Percentiles rank a stretch among this genome's conserved stretches.
Evolutionary conservation across 257 asterid species (phyloP).

Genomic region (Ilex asprella): DNA sequence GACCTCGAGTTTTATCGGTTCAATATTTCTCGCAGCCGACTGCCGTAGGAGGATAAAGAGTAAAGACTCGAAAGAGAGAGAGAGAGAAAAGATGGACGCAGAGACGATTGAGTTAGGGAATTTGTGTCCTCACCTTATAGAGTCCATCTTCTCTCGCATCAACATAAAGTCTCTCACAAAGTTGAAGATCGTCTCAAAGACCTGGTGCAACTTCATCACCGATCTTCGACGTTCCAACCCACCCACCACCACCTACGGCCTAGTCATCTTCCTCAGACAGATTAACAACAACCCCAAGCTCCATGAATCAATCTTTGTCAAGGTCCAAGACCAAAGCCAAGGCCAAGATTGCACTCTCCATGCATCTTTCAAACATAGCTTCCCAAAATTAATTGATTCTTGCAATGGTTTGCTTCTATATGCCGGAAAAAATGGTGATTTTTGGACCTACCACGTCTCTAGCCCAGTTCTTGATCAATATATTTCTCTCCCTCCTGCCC

Average conservation of each 20-base stretch:
- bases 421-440: neutral
- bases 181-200: slow-evolving; percentile 12
- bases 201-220: slow-evolving; percentile 15
- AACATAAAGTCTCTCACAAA: slow-evolving; percentile 15
- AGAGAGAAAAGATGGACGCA: neutral
- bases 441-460: slow-evolving; percentile 7
- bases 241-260: slow-evolving; percentile 14
- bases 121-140: neutral
- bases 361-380: neutral
- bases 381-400: slow-evolving; percentile 9
- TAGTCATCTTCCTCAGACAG: neutral
- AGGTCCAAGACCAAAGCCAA: neutral
- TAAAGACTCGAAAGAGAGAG: too few relatives aligned
- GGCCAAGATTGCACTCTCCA: neutral
- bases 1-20: too few relatives aligned
- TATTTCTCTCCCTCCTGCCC: slow-evolving; percentile 8
- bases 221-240: slow-evolving; percentile 12
- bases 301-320: slow-evolving; percentile 11
- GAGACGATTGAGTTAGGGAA: slow-evolving; percentile 5
- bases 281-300: neutral
- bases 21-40: too few relatives aligned
- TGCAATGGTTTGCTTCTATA: slow-evolving; percentile 21
- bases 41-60: too few relatives aligned
- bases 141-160: slow-evolving; percentile 16
- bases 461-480: slow-evolving; percentile 4